Base-by-base conservation (phyloP, 2,329 filamentous ascomycete species). In the Gyromitra esculenta region DNA sequence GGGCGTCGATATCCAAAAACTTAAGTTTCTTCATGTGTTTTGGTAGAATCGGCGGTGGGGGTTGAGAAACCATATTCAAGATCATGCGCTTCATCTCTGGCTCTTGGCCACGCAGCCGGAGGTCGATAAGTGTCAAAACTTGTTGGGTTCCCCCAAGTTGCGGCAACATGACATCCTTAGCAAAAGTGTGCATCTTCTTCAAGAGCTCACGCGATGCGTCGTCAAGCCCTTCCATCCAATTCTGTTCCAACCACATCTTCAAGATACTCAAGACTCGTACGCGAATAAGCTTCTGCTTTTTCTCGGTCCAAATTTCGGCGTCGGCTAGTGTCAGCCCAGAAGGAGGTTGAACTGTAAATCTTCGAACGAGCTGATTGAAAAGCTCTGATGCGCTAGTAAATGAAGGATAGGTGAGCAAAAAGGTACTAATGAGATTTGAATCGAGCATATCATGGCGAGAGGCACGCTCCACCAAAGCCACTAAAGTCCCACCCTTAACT, bases 11-110 rank as follows among this genome's bases (percentile, higher is more conserved):
- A 82, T 99, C 96, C 72, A 98, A 85, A 85, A 99, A 98, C 84
- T 98, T 99, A 81, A 99, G 88, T 85, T 97, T 99, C 88, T 96
- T 97, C 94, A 99, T 97, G 83, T 98, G 97, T 87, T 97, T 97
- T 0, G 96, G 96, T 83, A 97, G 90, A 82, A 98, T 97, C 0
- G 96, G 93, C 45, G 91, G 86, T 2, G 96, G 95, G 0, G 92
- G 92, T 78, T 92, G 91, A 81, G 91, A 91, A 82, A 90, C 95
- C 79, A 96, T 86, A 0, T 94, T 98, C 78, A 96, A 90, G 18
- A 99, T 91, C 82, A 99, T 88, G 43, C 93, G 90, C 82, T 96
- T 94, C 8, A 91, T 91, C 21, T 92, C 91, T 15, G 91, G 91
- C 79, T 98, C 96, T 82, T 96, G 94, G 74, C 96, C 95, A 77